A percentile compares a stretch with the other conserved stretches of the same genome.
Conservation (phyloP, 306 rosid species). For the Trichosanthes truncata region DNA sequence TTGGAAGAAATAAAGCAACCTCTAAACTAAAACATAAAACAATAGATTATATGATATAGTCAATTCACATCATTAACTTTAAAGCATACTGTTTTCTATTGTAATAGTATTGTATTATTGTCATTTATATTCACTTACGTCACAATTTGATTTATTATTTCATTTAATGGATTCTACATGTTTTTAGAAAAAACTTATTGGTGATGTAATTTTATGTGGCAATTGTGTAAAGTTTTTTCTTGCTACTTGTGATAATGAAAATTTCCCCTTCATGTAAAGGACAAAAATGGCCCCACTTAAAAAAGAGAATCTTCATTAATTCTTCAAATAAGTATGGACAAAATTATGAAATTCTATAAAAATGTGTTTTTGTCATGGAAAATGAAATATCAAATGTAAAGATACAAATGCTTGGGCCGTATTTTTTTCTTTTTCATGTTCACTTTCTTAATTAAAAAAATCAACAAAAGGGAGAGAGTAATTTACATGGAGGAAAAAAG, state of each 20-base stretch:
- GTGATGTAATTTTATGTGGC: not conserved
- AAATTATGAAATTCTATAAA: not conserved
- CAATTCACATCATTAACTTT: too few species aligned
- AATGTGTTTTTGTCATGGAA: not conserved
- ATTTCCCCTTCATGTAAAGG: not conserved
- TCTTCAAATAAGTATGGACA: not conserved
- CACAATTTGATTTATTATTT: too few species aligned
- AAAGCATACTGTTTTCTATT: too few species aligned
- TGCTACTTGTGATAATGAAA: not conserved
- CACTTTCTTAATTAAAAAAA: not conserved
- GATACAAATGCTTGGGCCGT: too few species aligned
- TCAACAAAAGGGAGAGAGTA: not conserved
- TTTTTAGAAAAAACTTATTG: not conserved
- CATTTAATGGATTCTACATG: not conserved
- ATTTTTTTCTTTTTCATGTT: too few species aligned
- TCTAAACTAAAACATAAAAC: not conserved
- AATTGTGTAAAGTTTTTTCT: not conserved
- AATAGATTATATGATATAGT: too few species aligned
- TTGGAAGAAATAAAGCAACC: not conserved
- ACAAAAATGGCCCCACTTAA: not conserved
- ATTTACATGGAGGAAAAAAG: too few species aligned
- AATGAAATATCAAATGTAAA: too few species aligned
- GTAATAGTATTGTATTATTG: too few species aligned
- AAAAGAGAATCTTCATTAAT: not conserved
- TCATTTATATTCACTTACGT: too few species aligned